These are phyloP conservation scores for Akebia trifoliata DNA, from an alignment of 164 flowering plant species.

Conservation along the genomic window DNA sequence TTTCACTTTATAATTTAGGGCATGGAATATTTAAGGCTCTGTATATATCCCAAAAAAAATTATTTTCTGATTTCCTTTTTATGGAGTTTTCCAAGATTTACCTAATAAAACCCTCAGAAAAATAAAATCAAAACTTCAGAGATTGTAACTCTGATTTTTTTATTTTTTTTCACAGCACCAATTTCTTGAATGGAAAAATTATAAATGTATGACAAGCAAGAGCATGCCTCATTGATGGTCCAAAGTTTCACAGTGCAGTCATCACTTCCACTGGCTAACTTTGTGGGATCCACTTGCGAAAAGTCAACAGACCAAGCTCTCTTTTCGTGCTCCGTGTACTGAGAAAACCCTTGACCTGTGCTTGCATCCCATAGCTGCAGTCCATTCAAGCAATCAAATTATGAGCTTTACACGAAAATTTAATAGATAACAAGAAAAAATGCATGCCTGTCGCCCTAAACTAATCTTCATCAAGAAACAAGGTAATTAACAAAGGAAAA, in stretches of 20 bases:
- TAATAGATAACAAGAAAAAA: constrained; percentile 1
- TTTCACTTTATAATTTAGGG: too few relatives aligned
- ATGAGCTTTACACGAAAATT: constrained; percentile 9
- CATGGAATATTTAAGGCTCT: too few relatives aligned
- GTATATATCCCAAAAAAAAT: too few relatives aligned
- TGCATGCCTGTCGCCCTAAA: not conserved
- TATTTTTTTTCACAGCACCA: too few relatives aligned
- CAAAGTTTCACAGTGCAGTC: constrained; percentile 89
- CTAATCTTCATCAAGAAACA: not conserved
- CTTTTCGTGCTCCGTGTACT: constrained; percentile 62
- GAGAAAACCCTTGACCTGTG: constrained; percentile 65
- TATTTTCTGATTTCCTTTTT: too few relatives aligned
- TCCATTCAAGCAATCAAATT: constrained; percentile 16
- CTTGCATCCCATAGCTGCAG: constrained; percentile 91
- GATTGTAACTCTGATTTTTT: too few relatives aligned
- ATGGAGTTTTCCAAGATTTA: too few relatives aligned
- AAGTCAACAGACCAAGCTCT: constrained; percentile 99
- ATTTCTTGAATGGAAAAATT: too few relatives aligned
- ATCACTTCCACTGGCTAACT: constrained; percentile 97
- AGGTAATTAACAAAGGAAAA: not conserved
- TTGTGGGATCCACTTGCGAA: constrained; percentile 74
- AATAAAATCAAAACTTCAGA: too few relatives aligned
- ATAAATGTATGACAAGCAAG: too few relatives aligned
- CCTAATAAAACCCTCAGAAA: too few relatives aligned
- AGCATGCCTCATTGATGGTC: constrained; percentile 83